Base-by-base conservation (phyloP, 140 eudicot species). In the Senecio squalidus region DNA sequence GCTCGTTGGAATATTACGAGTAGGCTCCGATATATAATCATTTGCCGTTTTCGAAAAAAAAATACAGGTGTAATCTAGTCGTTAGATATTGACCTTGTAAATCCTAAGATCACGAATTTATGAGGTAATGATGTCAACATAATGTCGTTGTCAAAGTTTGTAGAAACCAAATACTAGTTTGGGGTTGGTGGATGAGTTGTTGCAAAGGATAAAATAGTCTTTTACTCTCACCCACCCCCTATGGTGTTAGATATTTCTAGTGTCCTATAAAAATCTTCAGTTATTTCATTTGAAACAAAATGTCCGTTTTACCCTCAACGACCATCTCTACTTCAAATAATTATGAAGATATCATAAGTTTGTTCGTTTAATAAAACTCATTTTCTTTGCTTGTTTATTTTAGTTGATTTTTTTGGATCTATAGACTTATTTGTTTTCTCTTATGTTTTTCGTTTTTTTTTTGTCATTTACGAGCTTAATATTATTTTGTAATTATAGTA, bases 101-200 rank as follows among this genome's bases (percentile, higher is more conserved):
- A 49, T 50, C 36, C 23, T 50, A 33, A 49, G 40, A 64, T 14
- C 10, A 10, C 27, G n/a, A 53, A 0, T 54, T 50, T 7, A 68
- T 58, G 54, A 58, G 44, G 18, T 26, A 38, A 51, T 2, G 1
- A 25, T 61, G 69, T 61, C 58, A 23, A 51, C 76, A 61, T 61
- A 44, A 40, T 70, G 76, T 70, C 76, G 44, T 43, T 43, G 21
- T 70, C 63, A 17, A 9, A 23, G 68, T 44, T 49, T 64, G 70
- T 26, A 26, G 38, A 28, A 22, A 53, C 38, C 22, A 28, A 52
- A 36, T 8, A 17, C 6, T 3, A n/a, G n/a, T 43, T 15, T 2
- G 1, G 9, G 16, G 18, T 22, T 22, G 51, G 60, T 61, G 49
- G 53, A 65, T 68, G 49, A 41, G 61, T 52, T 0, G 70, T 43